Evolutionary conservation across 805 yeast species (phyloP), one percentile per base, ranked within the genome.

Genomic region (Saccharomycopsis guyanensis): DNA sequence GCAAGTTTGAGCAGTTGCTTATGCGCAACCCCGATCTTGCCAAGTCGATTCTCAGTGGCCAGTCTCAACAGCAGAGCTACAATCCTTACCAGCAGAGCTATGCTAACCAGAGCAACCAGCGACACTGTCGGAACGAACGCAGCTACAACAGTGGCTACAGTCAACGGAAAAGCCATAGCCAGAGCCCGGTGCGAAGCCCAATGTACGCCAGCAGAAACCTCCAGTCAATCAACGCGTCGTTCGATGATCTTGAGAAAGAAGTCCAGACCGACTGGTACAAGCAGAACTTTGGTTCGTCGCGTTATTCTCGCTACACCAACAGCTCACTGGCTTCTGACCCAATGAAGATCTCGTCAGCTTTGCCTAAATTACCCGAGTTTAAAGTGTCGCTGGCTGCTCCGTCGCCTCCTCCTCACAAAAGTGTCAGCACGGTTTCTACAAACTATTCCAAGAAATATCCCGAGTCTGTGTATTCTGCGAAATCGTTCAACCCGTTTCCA

Each of bases 201-300:
- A 34, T 19, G 22, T 34, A 38, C 25, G 13, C 8, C 32, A 25
- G 25, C 18, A 31, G 42, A 40, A 44, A 40, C 19, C 15, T 38
- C 23, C 31, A 40, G 19, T 38, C 47, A 16, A 45, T 48, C 25
- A 48, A 44, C 23, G 45, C 45, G 13, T 42, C 59, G 4, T 62
- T 63, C 47, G 67, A 62, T 48, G 63, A 60, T 36, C 44, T 63
- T 6, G 66, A 62, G 37, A 56, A 62, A 42, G 63, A 62, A 40
- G 66, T 63, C 1, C 65, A 59, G 29, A 57, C 61, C 3, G 63
- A 61, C 38, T 57, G 59, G 56, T 56, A 55, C 23, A 53, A 48
- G 32, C 53, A 57, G 24, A 53, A 51, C 19, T 32, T 39, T 22
- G 49, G 45, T 7, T 23, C 48, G 22, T 40, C 48, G 15, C 39